These are phyloP conservation scores for Physcia stellaris DNA, from an alignment of 495 filamentous ascomycete species.

Conservation along the genomic window DNA sequence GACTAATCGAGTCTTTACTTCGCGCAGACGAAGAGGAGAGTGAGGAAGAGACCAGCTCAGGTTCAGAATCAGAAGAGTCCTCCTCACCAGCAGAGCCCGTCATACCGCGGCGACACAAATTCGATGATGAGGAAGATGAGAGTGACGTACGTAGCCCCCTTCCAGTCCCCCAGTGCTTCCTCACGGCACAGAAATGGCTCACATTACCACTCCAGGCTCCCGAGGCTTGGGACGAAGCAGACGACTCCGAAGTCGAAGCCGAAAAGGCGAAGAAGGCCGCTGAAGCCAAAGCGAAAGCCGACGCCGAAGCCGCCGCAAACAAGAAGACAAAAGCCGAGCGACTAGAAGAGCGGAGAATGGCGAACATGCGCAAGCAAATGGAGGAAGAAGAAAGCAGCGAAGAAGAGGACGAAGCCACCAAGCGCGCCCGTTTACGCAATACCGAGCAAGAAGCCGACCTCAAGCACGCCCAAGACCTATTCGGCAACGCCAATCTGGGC, in stretches of 20 bases:
- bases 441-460: constrained; percentile 84
- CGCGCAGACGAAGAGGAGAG: constrained; percentile 45
- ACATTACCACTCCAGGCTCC: constrained; percentile 48
- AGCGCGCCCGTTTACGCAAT: constrained; percentile 55
- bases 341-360: constrained; percentile 59
- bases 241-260: constrained; percentile 92
- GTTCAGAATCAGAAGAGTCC: too few species aligned
- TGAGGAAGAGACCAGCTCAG: constrained; percentile 40
- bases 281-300: constrained; percentile 77
- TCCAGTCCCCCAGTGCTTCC: too few species aligned
- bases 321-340: constrained; percentile 86
- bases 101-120: constrained; percentile 52
- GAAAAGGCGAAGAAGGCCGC: constrained; percentile 83
- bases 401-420: constrained; percentile 57
- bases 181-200: too few species aligned
- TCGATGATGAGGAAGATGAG: constrained; percentile 84
- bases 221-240: constrained; percentile 93
- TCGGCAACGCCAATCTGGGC: constrained; percentile 61
- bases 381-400: constrained; percentile 43
- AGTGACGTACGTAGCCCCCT: constrained; percentile 87
- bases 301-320: constrained; percentile 78
- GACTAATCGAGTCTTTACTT: not conserved
- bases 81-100: constrained; percentile 38
- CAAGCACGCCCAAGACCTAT: constrained; percentile 82
- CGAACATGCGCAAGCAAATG: constrained; percentile 28